Conservation (phyloP, 2,329 filamentous ascomycete species). For the Alternaria consortialis region DNA sequence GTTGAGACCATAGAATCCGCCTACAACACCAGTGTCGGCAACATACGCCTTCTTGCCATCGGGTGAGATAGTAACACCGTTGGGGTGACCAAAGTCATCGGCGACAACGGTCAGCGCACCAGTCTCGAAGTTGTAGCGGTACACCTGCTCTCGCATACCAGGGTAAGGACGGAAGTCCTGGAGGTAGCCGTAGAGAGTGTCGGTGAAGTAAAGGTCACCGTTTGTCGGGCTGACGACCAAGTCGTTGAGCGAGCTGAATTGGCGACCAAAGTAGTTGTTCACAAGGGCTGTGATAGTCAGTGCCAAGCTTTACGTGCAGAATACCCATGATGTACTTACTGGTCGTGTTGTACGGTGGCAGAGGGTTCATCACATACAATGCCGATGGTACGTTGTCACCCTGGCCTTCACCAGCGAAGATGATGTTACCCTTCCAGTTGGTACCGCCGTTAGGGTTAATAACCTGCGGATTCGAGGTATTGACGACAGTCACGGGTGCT, state of each 20-base stretch:
- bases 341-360: constrained; percentile 34
- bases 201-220: constrained; percentile 59
- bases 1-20: constrained; percentile 33
- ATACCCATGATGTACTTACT: constrained; percentile 22
- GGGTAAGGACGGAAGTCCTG: constrained; percentile 37
- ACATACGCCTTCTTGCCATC: constrained; percentile 55
- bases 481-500: constrained; percentile 32
- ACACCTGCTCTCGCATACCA: constrained; percentile 43
- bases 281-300: constrained; percentile 29
- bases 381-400: constrained; percentile 31
- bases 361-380: constrained; percentile 35
- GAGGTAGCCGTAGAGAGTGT: constrained; percentile 46
- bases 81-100: constrained; percentile 52
- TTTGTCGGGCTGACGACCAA: constrained; percentile 48
- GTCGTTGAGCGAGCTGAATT: constrained; percentile 55
- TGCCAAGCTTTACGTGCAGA: too few species aligned
- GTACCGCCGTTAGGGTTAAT: constrained; percentile 38
- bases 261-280: constrained; percentile 59
- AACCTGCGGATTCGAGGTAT: constrained; percentile 35
- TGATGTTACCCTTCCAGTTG: constrained; percentile 34
- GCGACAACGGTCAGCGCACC: constrained; percentile 52
- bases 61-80: constrained; percentile 53
- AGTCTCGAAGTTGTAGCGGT: constrained; percentile 54
- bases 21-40: constrained; percentile 49
- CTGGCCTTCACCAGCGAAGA: constrained; percentile 38